Conservation (phyloP, 169 alveolate species). For the Eimeria necatrix region DNA sequence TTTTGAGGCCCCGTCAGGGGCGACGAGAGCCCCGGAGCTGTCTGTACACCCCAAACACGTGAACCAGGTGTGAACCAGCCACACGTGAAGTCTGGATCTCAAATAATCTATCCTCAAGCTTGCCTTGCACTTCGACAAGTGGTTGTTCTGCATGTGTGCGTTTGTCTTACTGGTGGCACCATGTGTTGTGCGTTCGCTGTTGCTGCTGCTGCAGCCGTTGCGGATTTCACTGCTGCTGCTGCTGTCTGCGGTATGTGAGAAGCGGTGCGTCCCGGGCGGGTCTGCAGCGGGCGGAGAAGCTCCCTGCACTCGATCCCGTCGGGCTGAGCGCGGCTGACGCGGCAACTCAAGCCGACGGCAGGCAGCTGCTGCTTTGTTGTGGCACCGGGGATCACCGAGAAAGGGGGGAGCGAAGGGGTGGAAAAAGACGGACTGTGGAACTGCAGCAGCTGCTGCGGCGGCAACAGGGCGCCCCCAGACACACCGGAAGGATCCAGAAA, state of each 20-base stretch:
- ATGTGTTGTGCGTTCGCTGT: background rate
- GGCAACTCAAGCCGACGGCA: conserved; percentile 42
- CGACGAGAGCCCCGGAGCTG: background rate
- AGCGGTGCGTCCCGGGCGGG: background rate
- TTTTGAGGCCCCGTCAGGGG: conserved; percentile 2
- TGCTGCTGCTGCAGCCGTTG: background rate
- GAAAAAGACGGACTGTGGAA: background rate
- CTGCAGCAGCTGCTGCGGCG: conserved; percentile 62
- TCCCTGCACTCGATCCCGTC: background rate
- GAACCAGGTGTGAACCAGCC: background rate
- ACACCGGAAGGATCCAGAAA: background rate
- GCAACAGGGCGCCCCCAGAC: conserved; percentile 50
- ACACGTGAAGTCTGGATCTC: background rate
- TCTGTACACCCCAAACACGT: background rate
- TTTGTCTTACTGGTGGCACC: background rate
- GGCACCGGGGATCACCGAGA: background rate
- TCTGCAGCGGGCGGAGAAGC: background rate
- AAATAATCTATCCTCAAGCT: background rate
- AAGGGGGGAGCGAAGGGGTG: background rate
- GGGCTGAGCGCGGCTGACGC: background rate
- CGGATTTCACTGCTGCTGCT: background rate
- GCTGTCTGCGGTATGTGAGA: background rate
- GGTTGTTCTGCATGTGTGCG: background rate
- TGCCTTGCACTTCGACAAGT: background rate
- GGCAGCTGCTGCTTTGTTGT: background rate